Base-by-base conservation (phyloP, 176 grass and related monocot genomes). In the Musa schizocarpa region DNA sequence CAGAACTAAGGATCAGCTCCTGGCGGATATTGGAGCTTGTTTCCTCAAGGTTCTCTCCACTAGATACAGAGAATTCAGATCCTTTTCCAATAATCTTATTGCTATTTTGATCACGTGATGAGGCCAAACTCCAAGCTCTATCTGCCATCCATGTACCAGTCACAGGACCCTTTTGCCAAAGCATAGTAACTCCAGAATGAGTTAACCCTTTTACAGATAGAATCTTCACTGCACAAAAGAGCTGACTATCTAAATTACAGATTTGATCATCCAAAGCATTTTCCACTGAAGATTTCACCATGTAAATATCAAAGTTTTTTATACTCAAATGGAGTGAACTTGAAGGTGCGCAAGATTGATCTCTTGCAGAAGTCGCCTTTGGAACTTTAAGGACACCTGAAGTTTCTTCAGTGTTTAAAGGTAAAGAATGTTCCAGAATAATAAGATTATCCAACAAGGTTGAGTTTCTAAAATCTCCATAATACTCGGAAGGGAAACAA, bases 1-100 rank as follows among this genome's bases (percentile, higher is more conserved):
- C 86, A 63, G 90, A 83, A 76, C 88, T 99, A 70, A 83, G 75
- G 81, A 99, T 83, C 71, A 99, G 78, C 51, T 99, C 95, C 54
- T 79, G 78, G 71, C 82, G 79, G 71, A 89, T 84, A 80, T 54
- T 80, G 11, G 70, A 76, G 77, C 80, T 82, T 69, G 59, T 91
- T 61, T 91, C 95, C 53, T 78, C 83, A 82, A 85, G 83, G 81
- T 91, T 82, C 54, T 88, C 72, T 75, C 77, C 86, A 64, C 71
- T 81, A 75, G 84, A 76, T 73, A 81, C 84, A 72, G 95, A 91
- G 90, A 93, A 84, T 7, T 88, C 86, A 53, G 76, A 78, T 83
- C 88, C 89, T 85, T 89, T 92, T 52, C 63, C 75, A 72, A 77
- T 79, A 80, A 79, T 64, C 77, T 63, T 91, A 75, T 86, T 85